phyloP scores from a whole-genome alignment of 768 basidiomycete species.

The Lyophyllum semitale region DNA sequence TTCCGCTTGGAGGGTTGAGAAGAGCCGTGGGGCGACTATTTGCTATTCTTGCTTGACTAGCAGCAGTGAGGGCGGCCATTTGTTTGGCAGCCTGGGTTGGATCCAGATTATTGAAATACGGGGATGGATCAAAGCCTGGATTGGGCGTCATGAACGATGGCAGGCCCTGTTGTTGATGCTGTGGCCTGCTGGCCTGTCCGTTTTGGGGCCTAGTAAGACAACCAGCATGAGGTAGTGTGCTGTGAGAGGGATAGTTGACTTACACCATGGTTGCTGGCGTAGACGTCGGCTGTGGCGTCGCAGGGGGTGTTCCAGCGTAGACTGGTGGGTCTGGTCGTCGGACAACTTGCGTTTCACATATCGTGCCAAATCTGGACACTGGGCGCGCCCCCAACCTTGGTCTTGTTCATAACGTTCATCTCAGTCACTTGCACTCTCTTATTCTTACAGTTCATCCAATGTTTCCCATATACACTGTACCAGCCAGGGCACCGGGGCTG shows the following conservation, averaged over 20 bases:
- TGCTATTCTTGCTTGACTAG: constrained; percentile 59
- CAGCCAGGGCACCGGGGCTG: background rate
- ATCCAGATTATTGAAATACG: constrained; percentile 58
- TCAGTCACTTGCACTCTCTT: background rate
- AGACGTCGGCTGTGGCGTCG: constrained; percentile 12
- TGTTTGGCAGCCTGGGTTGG: constrained; percentile 73
- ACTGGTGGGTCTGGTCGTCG: constrained; percentile 2
- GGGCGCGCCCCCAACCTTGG: background rate
- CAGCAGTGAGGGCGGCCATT: constrained; percentile 75
- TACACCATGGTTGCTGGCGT: constrained; percentile 31
- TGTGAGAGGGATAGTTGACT: constrained; percentile 19
- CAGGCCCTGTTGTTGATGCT: constrained; percentile 28
- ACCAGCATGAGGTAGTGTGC: constrained; percentile 11
- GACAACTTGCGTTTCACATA: constrained; percentile 12
- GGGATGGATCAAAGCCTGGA: constrained; percentile 34
- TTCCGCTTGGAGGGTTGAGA: constrained; percentile 45
- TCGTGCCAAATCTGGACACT: constrained; percentile 10
- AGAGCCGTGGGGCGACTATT: constrained; percentile 42
- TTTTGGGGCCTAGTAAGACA: constrained; percentile 36
- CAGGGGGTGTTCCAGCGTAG: background rate
- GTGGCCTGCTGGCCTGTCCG: constrained; percentile 35
- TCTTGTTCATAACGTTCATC: background rate
- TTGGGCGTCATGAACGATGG: constrained; percentile 33
- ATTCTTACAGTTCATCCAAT: background rate
- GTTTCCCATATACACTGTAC: background rate